Conservation (phyloP, 2,329 filamentous ascomycete genomes). For the Epichloe amarillans region DNA sequence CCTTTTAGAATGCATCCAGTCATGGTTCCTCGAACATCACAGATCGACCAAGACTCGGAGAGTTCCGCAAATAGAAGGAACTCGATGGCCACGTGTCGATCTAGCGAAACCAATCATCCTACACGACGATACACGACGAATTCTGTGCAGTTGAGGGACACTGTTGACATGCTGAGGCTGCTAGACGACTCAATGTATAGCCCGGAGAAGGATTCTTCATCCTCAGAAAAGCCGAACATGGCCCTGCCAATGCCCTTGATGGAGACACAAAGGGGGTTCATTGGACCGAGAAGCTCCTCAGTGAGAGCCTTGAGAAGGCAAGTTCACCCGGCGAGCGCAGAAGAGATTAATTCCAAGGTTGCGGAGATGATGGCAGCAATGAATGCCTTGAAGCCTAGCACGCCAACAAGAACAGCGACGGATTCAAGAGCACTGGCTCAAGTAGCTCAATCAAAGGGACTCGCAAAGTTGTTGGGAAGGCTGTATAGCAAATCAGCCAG, state of each 20-base stretch:
- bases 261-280: neutral
- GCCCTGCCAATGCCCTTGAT: neutral
- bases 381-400: conserved; percentile 19
- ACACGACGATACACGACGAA: conserved; percentile 4
- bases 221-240: neutral
- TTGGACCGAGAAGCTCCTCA: neutral
- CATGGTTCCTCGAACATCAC: neutral
- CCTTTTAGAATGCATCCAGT: conserved; percentile 8
- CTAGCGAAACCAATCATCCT: neutral
- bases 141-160: conserved; percentile 2
- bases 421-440: conserved; percentile 15
- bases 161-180: neutral
- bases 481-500: conserved; percentile 15
- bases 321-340: conserved; percentile 5
- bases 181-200: neutral
- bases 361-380: conserved; percentile 24
- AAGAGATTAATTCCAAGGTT: conserved; percentile 21
- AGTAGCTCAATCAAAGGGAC: conserved; percentile 17
- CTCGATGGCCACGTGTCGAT: neutral
- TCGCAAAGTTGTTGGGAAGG: conserved; percentile 22
- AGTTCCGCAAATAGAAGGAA: neutral
- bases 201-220: neutral
- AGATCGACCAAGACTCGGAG: neutral
- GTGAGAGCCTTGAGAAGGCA: neutral
- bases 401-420: conserved; percentile 6